Evolutionary conservation across 371 early-diverging fungal species (phyloP), one percentile per base, ranked within the genome.

Genomic region (Catenaria anguillulae): DNA sequence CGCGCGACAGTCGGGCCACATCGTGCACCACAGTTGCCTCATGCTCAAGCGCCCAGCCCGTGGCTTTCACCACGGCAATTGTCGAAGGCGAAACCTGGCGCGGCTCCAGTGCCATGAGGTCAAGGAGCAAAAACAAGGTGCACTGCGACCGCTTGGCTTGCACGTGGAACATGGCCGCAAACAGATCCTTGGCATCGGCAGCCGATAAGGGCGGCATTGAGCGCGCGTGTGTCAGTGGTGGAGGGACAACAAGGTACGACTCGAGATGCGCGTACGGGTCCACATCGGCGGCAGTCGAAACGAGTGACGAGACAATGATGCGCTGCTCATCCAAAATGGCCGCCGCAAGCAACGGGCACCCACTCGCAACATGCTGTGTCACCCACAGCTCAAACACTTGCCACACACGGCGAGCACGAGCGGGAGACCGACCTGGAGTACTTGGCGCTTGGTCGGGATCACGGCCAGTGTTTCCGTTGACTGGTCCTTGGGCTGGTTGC

Each of bases 361-460:
- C 60, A 56, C 68, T 52, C 10, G 73, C 75, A n/a, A 76, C 72
- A 71, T 72, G 76, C 60, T 78, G 76, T 34, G 66, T 63, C 8
- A 75, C 77, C 29, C 71, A 63, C 61, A 71, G 65, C 63, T 78
- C 74, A 65, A 78, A 78, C 10, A 78, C 77, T 62, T 78, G 78
- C 78, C 77, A 77, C 12, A n/a, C n/a, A 78, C 35, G 5, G 77
- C 71, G 36, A 77, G 66, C 26, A 76, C 46, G 21, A 78, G 68
- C 19, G 78, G 78, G 48, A 76, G 63, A 12, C 75, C 78, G 29
- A 74, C 71, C 42, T 67, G 66, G 24, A 77, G 64, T 19, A 65
- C 52, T 31, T 31, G 66, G 23, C 40, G 40, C 54, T 46, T 33
- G 55, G 56, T 31, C 31, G 31, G 50, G 12, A 65, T 46, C 46